Conservation (phyloP, 768 basidiomycete species). For the Russula ochroleuca region DNA sequence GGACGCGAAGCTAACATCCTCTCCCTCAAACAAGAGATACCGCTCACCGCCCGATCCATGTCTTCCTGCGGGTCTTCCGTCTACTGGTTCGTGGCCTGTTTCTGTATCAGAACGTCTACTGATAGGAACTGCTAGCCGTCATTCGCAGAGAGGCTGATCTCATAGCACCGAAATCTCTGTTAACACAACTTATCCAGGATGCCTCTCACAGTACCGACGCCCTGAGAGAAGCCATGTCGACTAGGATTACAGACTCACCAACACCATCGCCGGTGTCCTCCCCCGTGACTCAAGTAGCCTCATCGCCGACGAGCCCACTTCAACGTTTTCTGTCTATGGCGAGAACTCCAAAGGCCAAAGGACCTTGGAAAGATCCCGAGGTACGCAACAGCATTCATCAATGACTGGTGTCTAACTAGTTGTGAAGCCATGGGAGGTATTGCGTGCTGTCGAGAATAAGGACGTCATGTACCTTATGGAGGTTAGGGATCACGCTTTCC, state of each 20-base stretch:
- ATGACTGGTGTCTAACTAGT: background rate
- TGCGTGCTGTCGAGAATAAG: conserved; percentile 80
- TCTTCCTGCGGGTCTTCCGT: conserved; percentile 66
- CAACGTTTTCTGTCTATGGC: conserved; percentile 28
- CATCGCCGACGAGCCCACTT: conserved; percentile 11
- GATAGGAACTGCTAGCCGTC: conserved; percentile 47
- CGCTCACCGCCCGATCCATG: conserved; percentile 50
- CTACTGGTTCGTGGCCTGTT: conserved; percentile 45
- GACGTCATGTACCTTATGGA: conserved; percentile 83
- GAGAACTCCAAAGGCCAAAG: conserved; percentile 24
- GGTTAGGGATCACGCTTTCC: conserved; percentile 72
- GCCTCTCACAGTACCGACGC: conserved; percentile 33
- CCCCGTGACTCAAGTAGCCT: conserved; percentile 7
- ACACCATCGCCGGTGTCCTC: conserved; percentile 22
- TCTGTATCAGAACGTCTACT: background rate
- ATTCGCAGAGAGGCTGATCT: conserved; percentile 65
- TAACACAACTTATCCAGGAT: conserved; percentile 44
- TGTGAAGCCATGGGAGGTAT: conserved; percentile 56
- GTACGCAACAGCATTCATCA: conserved; percentile 6
- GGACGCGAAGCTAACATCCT: conserved; percentile 5
- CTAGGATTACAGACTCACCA: conserved; percentile 38
- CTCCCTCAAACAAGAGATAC: conserved; percentile 31
- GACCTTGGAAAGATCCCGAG: conserved; percentile 26
- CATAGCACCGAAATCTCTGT: conserved; percentile 53
- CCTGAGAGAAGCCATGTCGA: conserved; percentile 24